Conservation (phyloP, 208 protist species). For the Blastocrithidia nonstop region DNA sequence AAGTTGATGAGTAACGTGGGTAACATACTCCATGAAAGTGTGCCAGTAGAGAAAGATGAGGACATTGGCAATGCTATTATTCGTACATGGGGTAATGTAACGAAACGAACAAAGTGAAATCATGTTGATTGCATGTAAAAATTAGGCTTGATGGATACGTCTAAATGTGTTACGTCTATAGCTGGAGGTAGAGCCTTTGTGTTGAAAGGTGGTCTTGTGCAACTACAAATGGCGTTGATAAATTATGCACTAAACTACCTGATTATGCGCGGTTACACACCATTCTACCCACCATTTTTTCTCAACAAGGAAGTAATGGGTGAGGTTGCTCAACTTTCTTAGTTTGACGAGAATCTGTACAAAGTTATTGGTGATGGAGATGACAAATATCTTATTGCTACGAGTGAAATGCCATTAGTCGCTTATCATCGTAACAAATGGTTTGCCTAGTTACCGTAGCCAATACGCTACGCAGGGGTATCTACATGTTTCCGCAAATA, state of each 20-base stretch:
- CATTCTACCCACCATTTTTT: constrained; percentile 98
- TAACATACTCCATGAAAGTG: constrained; percentile 94
- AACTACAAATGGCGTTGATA: constrained; percentile 96
- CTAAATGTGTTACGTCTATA: constrained; percentile 74
- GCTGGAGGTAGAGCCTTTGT: constrained; percentile 96
- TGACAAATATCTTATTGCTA: constrained; percentile 99
- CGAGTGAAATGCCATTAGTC: constrained; percentile 98
- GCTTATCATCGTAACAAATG: constrained; percentile 93
- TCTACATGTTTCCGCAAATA: constrained; percentile 99
- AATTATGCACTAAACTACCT: constrained; percentile 96
- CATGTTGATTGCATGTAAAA: constrained; percentile 90
- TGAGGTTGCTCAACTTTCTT: constrained; percentile 93
- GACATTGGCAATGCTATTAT: constrained; percentile 85
- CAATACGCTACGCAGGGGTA: constrained; percentile 92
- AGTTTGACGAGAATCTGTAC: constrained; percentile 99
- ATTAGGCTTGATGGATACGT: constrained; percentile 80
- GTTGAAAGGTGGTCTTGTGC: constrained; percentile 92
- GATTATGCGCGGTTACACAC: constrained; percentile 77
- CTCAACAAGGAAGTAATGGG: constrained; percentile 97
- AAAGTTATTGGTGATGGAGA: constrained; percentile 93
- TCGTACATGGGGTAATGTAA: constrained; percentile 72
- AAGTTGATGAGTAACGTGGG: constrained; percentile 79
- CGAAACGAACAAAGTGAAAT: constrained; percentile 50
- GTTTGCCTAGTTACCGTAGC: constrained; percentile 84
- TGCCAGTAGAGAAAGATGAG: constrained; percentile 92